Evolutionary conservation across 805 yeast genomes (phyloP).

Genomic region (Starmerella bombicola): DNA sequence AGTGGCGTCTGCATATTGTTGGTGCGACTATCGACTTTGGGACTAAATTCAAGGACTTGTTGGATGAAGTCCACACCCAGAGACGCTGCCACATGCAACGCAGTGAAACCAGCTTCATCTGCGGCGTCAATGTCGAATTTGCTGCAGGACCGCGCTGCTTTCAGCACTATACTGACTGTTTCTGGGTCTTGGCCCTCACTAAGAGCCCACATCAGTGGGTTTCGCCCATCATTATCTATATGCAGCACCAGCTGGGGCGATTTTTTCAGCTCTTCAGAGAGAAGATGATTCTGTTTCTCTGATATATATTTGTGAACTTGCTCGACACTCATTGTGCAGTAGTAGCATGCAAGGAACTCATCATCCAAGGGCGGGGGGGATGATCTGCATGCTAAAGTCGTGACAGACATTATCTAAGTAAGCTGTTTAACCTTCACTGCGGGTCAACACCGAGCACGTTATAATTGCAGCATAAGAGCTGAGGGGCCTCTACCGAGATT

Average conservation of each 20-base stretch:
- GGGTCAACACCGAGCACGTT: too few relatives aligned
- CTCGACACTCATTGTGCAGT: constrained; percentile 5
- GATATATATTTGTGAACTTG: constrained; percentile 10
- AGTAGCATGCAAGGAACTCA: too few relatives aligned
- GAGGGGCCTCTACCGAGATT: too few relatives aligned
- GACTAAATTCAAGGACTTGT: constrained; percentile 38
- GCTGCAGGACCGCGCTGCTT: constrained; percentile 26
- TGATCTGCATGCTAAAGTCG: too few relatives aligned
- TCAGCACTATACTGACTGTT: constrained; percentile 38
- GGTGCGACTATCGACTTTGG: constrained; percentile 45
- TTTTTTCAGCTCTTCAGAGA: constrained; percentile 2
- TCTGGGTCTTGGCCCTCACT: constrained; percentile 42
- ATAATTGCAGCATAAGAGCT: too few relatives aligned
- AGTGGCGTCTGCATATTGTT: constrained; percentile 54
- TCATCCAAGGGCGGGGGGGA: too few relatives aligned
- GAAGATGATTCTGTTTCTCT: constrained; percentile 4
- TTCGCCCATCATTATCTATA: constrained; percentile 60
- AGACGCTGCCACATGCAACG: constrained; percentile 70
- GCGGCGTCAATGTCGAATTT: constrained; percentile 50
- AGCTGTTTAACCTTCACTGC: too few relatives aligned
- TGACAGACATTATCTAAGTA: too few relatives aligned
- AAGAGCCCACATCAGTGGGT: constrained; percentile 83
- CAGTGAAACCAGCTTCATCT: constrained; percentile 82
- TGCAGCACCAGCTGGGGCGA: constrained; percentile 7
- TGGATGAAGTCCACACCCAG: constrained; percentile 50